These are phyloP conservation scores for Fusarium newnesense DNA, from an alignment of 2,329 filamentous ascomycete species.

Conservation along the genomic window DNA sequence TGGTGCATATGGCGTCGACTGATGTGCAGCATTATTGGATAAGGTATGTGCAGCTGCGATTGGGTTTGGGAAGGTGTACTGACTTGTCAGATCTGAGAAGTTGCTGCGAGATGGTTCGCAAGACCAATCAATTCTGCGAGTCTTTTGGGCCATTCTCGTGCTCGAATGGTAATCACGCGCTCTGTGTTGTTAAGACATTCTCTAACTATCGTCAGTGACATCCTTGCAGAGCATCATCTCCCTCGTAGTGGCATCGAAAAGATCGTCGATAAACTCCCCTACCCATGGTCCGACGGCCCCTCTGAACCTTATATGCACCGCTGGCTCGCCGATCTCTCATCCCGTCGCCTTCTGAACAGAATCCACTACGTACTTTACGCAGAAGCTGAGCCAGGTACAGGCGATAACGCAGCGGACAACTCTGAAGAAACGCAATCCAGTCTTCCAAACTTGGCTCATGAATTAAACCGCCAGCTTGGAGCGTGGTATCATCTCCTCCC, in stretches of 20 bases:
- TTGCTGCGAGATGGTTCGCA: constrained; percentile 23
- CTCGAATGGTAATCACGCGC: constrained; percentile 8
- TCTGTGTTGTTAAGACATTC: rapidly evolving
- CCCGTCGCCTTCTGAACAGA: constrained; percentile 27
- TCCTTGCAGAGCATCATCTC: constrained; percentile 35
- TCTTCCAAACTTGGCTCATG: constrained; percentile 19
- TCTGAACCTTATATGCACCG: constrained; percentile 35
- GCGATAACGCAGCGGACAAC: background rate
- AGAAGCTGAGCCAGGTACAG: constrained; percentile 25
- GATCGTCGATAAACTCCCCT: constrained; percentile 35
- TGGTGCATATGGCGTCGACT: constrained; percentile 36
- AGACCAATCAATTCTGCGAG: constrained; percentile 31
- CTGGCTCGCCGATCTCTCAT: constrained; percentile 34
- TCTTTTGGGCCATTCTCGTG: constrained; percentile 36
- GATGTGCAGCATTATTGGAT: constrained; percentile 40
- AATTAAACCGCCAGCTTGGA: constrained; percentile 29
- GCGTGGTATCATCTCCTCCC: constrained; percentile 38
- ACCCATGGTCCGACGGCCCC: constrained; percentile 25
- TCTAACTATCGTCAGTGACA: constrained; percentile 8
- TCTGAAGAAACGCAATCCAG: constrained; percentile 12
- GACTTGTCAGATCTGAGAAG: constrained; percentile 15
- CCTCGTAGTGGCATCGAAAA: constrained; percentile 36
- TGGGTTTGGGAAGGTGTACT: rapidly evolving
- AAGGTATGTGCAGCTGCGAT: background rate
- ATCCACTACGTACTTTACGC: constrained; percentile 38